These are phyloP conservation scores for Diaporthe sp. DNA, from an alignment of 2,329 filamentous ascomycete species.

Conservation along the genomic window DNA sequence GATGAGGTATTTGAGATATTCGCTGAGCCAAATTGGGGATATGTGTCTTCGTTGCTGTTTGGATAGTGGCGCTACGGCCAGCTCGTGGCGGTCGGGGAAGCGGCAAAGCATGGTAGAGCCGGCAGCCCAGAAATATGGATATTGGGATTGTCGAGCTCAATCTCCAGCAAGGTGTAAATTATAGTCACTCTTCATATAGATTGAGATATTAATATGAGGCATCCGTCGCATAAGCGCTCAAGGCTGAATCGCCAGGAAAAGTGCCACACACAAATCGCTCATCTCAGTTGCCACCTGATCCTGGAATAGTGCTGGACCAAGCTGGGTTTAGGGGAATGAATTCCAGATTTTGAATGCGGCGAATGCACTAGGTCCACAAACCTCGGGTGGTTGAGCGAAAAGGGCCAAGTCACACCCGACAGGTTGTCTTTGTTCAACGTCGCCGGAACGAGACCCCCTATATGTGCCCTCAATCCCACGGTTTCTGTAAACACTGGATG, in stretches of 20 bases:
- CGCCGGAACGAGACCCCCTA: not conserved
- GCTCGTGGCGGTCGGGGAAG: not conserved
- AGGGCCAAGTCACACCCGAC: not conserved
- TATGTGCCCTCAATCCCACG: not conserved
- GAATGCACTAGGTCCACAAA: not conserved
- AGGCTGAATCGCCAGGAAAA: too few relatives aligned
- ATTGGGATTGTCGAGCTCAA: not conserved
- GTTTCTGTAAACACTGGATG: too few relatives aligned
- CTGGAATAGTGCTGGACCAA: too few relatives aligned
- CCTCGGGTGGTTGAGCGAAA: not conserved
- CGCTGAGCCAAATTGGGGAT: not conserved
- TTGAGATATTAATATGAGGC: not conserved
- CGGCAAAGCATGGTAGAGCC: not conserved
- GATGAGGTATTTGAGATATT: not conserved
- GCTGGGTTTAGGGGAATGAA: fast-evolving
- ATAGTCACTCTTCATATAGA: not conserved
- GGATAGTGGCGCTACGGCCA: not conserved
- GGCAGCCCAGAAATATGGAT: not conserved
- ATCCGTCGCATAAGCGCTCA: not conserved
- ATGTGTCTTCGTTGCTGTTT: not conserved
- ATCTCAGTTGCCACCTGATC: not conserved
- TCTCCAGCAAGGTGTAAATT: not conserved
- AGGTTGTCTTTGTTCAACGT: not conserved
- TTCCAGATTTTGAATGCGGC: not conserved
- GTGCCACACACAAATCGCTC: not conserved